These are phyloP conservation scores for Starmerella roubikii DNA, from an alignment of 805 yeast genomes.

Conservation along the genomic window DNA sequence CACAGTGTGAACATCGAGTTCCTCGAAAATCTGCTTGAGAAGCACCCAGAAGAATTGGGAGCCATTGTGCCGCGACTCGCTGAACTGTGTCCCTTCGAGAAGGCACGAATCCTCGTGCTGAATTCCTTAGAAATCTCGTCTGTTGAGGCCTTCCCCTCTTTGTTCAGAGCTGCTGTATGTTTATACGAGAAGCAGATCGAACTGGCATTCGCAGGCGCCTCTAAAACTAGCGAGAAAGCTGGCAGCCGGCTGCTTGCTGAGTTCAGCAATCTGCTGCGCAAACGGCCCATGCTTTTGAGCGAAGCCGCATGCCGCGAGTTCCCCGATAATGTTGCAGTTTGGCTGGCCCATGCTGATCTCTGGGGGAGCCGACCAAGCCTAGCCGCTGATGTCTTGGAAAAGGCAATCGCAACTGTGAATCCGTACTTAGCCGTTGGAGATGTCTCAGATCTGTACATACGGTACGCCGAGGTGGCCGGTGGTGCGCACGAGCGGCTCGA, in stretches of 20 bases:
- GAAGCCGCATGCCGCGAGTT: slow-evolving; percentile 55
- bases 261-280: slow-evolving; percentile 31
- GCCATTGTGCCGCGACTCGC: slow-evolving; percentile 1
- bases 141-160: slow-evolving; percentile 7
- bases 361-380: slow-evolving; percentile 29
- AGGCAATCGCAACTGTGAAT: slow-evolving; percentile 53
- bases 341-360: slow-evolving; percentile 51
- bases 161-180: slow-evolving; percentile 25
- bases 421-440: slow-evolving; percentile 32
- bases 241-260: slow-evolving; percentile 37
- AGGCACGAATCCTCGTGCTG: slow-evolving; percentile 1
- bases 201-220: slow-evolving; percentile 26
- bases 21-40: slow-evolving; percentile 1
- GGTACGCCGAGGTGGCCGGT: slow-evolving; percentile 8
- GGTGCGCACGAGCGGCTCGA: slow-evolving; percentile 2
- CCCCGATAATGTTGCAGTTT: slow-evolving; percentile 45
- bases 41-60: slow-evolving; percentile 2
- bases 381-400: slow-evolving; percentile 42
- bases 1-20: neutral
- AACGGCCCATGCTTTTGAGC: slow-evolving; percentile 44
- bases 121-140: neutral
- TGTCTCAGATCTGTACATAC: slow-evolving; percentile 6
- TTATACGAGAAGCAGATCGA: slow-evolving; percentile 30
- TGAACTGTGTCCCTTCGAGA: neutral
- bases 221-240: slow-evolving; percentile 36